Evolutionary conservation across 441 rosid genomes (phyloP).

Genomic region (Croton laevigatus): DNA sequence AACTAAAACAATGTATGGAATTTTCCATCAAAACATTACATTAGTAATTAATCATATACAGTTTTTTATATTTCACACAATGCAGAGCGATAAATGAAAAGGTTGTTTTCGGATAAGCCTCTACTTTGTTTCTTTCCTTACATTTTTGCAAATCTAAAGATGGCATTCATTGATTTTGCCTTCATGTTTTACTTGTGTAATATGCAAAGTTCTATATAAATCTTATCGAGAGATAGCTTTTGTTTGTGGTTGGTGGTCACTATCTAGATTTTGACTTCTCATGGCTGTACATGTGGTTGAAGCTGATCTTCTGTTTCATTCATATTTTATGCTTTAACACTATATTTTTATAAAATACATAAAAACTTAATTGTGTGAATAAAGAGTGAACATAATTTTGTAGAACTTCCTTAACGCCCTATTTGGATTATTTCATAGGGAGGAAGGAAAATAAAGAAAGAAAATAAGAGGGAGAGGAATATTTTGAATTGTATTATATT

Average conservation of each 20-base stretch:
- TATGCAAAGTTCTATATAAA: neutral
- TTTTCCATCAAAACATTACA: neutral
- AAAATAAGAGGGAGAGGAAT: too few species aligned
- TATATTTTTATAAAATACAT: neutral
- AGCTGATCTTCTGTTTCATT: neutral
- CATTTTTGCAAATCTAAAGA: neutral
- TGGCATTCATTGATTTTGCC: neutral
- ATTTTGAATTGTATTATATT: too few species aligned
- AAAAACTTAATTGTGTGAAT: neutral
- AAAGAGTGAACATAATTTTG: too few species aligned
- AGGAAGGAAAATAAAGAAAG: too few species aligned
- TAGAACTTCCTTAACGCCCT: too few species aligned
- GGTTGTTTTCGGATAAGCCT: neutral
- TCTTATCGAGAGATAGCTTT: neutral
- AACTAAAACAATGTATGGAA: neutral
- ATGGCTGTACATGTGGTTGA: neutral
- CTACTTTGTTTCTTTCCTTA: constrained; percentile 2
- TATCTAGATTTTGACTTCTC: neutral
- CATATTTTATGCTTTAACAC: neutral
- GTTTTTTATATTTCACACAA: neutral
- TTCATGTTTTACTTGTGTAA: neutral
- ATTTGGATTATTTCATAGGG: too few species aligned
- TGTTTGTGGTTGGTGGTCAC: neutral
- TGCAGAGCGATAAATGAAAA: neutral
- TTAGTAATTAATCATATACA: neutral